Evolutionary conservation across 108 stramenopile species (phyloP).

Genomic region (Cylindrotheca closterium): DNA sequence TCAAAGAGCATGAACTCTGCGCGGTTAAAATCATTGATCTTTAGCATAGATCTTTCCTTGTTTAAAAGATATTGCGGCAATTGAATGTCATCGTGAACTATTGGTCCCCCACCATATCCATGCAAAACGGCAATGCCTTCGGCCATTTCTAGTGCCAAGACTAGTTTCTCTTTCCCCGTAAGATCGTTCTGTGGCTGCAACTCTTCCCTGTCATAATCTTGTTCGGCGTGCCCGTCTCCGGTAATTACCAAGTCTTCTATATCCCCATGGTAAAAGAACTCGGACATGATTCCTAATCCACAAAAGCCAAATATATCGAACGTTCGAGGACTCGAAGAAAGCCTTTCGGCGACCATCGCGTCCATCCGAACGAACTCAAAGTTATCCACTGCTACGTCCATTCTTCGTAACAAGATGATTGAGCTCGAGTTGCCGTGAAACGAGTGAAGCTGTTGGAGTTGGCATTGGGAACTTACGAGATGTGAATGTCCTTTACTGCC

Average conservation of each 20-base stretch:
- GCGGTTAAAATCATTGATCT: constrained; percentile 77
- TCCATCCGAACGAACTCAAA: constrained; percentile 61
- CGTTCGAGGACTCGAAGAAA: constrained; percentile 59
- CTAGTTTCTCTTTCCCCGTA: constrained; percentile 51
- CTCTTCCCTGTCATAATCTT: background rate
- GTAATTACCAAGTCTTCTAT: too few species aligned
- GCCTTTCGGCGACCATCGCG: constrained; percentile 72
- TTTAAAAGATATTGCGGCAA: constrained; percentile 59
- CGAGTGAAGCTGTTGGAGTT: background rate
- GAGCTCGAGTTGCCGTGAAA: background rate
- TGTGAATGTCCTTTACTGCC: constrained; percentile 17
- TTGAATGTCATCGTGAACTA: constrained; percentile 77
- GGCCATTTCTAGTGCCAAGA: constrained; percentile 58
- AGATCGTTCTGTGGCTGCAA: constrained; percentile 47
- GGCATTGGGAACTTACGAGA: background rate
- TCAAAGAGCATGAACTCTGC: constrained; percentile 69
- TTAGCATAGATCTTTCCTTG: constrained; percentile 38
- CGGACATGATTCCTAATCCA: constrained; percentile 41
- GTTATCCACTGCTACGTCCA: constrained; percentile 1
- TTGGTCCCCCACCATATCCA: constrained; percentile 56
- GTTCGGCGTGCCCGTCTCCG: constrained; percentile 9
- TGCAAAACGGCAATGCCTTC: constrained; percentile 71
- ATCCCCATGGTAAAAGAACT: constrained; percentile 28
- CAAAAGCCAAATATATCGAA: constrained; percentile 78
- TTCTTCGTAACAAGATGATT: background rate